These are phyloP conservation scores for Erucastrum elatum DNA, from an alignment of 345 rosid species.

Conservation along the genomic window DNA sequence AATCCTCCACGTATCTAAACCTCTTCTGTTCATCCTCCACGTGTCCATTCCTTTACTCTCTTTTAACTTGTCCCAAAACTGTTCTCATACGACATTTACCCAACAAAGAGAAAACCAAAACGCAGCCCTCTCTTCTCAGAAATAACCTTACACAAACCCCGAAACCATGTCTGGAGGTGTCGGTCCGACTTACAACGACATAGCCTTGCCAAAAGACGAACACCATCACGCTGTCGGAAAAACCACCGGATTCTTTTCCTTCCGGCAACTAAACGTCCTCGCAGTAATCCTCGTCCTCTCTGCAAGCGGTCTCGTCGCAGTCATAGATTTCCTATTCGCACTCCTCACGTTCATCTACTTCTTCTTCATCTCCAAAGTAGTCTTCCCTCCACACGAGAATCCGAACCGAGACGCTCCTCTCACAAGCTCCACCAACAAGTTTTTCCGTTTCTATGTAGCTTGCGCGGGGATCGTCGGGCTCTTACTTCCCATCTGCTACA, in stretches of 20 bases:
- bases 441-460: constrained; percentile 51
- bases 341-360: constrained; percentile 59
- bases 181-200: constrained; percentile 60
- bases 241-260: constrained; percentile 41
- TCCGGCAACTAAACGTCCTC: constrained; percentile 65
- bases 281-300: constrained; percentile 57
- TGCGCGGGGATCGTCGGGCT: constrained; percentile 61
- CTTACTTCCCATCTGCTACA: constrained; percentile 63
- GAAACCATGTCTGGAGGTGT: constrained; percentile 76
- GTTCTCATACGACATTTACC: background rate
- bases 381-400: constrained; percentile 53
- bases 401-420: constrained; percentile 42
- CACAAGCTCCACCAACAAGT: constrained; percentile 46
- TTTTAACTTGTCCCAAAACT: constrained; percentile 1
- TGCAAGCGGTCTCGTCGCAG: constrained; percentile 68
- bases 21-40: constrained; percentile 30
- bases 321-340: constrained; percentile 57
- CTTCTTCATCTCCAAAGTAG: constrained; percentile 54
- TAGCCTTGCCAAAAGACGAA: constrained; percentile 53
- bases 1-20: constrained; percentile 30
- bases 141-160: background rate
- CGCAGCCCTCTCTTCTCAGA: background rate
- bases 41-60: constrained; percentile 23
- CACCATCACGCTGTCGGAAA: constrained; percentile 26
- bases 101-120: background rate